Conservation (phyloP, 305 asterid species). For the Salvia sclarea region DNA sequence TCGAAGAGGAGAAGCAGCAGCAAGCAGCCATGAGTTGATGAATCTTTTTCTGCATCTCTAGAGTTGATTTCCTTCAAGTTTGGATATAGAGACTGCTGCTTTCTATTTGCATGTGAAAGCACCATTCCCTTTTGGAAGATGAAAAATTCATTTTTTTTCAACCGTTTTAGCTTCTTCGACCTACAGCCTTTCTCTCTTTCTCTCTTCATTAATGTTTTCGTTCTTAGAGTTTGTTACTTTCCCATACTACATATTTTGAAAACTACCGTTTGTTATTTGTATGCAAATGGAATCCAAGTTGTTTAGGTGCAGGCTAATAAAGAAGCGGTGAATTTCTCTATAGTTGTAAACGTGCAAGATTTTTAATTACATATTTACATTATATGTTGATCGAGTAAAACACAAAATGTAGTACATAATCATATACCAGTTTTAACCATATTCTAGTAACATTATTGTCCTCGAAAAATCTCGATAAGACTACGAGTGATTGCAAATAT, state of each 20-base stretch:
- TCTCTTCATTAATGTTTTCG: not conserved
- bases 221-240: not conserved
- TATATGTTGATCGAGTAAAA: too few species aligned
- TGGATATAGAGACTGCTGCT: constrained; percentile 11
- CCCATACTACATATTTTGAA: not conserved
- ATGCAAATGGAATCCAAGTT: not conserved
- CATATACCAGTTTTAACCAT: not conserved
- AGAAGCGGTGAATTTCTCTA: not conserved
- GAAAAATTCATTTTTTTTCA: constrained; percentile 5
- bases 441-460: too few species aligned
- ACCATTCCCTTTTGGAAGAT: not conserved
- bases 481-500: too few species aligned
- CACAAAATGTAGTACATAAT: not conserved
- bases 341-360: not conserved
- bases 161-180: constrained; percentile 8
- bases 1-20: constrained; percentile 74
- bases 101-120: constrained; percentile 8
- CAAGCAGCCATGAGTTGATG: constrained; percentile 48
- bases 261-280: not conserved
- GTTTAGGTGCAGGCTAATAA: not conserved
- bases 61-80: constrained; percentile 6
- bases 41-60: not conserved
- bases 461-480: too few species aligned
- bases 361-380: not conserved
- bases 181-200: not conserved